phyloP scores from a whole-genome alignment of 257 asterid genomes.

The Jasminum sambac region DNA sequence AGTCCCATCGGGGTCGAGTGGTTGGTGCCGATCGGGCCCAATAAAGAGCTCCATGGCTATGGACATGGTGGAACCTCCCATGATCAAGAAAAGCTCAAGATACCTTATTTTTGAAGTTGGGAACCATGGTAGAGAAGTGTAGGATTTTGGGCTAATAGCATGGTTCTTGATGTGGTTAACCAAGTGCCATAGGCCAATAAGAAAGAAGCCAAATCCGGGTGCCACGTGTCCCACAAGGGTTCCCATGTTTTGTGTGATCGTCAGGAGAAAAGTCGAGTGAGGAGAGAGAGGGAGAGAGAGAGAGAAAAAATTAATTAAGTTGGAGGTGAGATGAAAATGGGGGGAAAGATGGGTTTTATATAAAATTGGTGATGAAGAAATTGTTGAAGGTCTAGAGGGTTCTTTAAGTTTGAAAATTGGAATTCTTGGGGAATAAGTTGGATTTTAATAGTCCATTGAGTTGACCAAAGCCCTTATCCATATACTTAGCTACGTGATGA shows the following conservation, averaged over 20 bases:
- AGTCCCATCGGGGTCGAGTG: slow-evolving; percentile 43
- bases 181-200: slow-evolving; percentile 45
- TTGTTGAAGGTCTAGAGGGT: slow-evolving; percentile 22
- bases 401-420: slow-evolving; percentile 23
- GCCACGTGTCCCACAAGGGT: slow-evolving; percentile 43
- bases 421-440: slow-evolving; percentile 9
- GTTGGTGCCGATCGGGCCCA: slow-evolving; percentile 39
- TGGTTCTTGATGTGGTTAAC: slow-evolving; percentile 37
- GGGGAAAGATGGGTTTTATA: background rate
- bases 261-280: background rate
- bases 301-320: background rate
- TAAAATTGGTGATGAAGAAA: background rate
- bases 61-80: slow-evolving; percentile 30
- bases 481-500: slow-evolving; percentile 15
- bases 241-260: slow-evolving; percentile 31
- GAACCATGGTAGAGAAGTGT: slow-evolving; percentile 44
- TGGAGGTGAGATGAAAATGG: background rate
- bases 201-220: slow-evolving; percentile 45
- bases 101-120: slow-evolving; percentile 37
- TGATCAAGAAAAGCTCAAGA: slow-evolving; percentile 40
- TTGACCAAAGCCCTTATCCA: slow-evolving; percentile 19
- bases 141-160: slow-evolving; percentile 33
- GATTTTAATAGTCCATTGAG: background rate
- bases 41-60: slow-evolving; percentile 45
- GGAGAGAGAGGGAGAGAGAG: background rate